Evolutionary conservation across 768 basidiomycete genomes (phyloP).

Genomic region (Rickenella mellea): DNA sequence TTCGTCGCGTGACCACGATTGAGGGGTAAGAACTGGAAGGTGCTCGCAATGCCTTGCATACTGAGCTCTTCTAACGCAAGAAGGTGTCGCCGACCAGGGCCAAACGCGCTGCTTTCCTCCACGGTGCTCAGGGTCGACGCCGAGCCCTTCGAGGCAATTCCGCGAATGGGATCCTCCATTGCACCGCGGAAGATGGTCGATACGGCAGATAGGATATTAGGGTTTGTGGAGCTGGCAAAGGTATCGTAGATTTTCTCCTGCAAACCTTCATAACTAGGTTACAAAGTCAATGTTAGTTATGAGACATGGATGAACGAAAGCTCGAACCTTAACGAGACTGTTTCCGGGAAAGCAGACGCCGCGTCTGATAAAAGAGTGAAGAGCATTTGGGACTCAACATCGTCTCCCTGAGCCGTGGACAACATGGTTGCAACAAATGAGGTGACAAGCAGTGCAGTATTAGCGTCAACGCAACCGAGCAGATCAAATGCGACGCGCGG

Average conservation of each 20-base stretch:
- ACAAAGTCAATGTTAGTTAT: slow-evolving; percentile 1
- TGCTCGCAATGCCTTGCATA: slow-evolving; percentile 70
- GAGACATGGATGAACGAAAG: slow-evolving; percentile 3
- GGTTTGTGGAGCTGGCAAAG: slow-evolving; percentile 63
- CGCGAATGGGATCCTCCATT: slow-evolving; percentile 41
- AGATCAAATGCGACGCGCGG: slow-evolving; percentile 47
- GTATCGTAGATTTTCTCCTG: slow-evolving; percentile 68
- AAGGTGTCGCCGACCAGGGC: slow-evolving; percentile 42
- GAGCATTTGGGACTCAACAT: slow-evolving; percentile 72
- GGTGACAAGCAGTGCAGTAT: slow-evolving; percentile 59
- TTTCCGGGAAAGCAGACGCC: slow-evolving; percentile 57
- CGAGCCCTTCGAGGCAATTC: slow-evolving; percentile 39
- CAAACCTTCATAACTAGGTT: slow-evolving; percentile 60
- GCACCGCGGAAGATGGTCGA: slow-evolving; percentile 71
- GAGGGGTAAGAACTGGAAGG: slow-evolving; percentile 59
- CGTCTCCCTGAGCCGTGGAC: slow-evolving; percentile 66
- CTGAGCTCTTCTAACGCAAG: slow-evolving; percentile 57
- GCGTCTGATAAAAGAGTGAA: slow-evolving; percentile 71
- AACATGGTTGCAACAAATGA: slow-evolving; percentile 74
- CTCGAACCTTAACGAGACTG: slow-evolving; percentile 61
- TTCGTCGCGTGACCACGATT: slow-evolving; percentile 36
- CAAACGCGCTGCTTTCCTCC: slow-evolving; percentile 38
- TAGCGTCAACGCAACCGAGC: slow-evolving; percentile 52
- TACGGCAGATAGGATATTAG: slow-evolving; percentile 58
- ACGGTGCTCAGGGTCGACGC: slow-evolving; percentile 55